phyloP scores from a whole-genome alignment of 2,329 filamentous ascomycete species.

The Ceratocystiopsis sp. region DNA sequence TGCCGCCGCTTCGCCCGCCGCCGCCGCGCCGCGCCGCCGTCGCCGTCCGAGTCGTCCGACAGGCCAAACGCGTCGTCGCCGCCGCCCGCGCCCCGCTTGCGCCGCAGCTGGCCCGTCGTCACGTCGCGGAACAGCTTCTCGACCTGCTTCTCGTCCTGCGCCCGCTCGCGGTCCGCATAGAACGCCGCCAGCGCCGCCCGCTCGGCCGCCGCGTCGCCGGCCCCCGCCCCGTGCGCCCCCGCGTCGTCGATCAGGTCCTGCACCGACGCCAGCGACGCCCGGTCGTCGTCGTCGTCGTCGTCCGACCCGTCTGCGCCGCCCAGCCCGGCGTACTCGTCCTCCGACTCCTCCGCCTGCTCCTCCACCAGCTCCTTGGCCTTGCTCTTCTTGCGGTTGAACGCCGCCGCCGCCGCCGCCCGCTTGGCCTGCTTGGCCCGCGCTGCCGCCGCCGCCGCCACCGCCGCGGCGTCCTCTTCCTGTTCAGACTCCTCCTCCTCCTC shows the following conservation, averaged over 20 bases:
- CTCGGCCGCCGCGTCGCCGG: constrained; percentile 50
- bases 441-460: constrained; percentile 13
- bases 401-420: constrained; percentile 6
- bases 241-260: constrained; percentile 81
- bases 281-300: constrained; percentile 42
- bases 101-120: constrained; percentile 70
- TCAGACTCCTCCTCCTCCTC: constrained; percentile 23
- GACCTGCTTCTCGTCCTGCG: constrained; percentile 69
- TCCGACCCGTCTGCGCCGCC: constrained; percentile 84
- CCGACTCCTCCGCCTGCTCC: constrained; percentile 91
- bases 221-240: constrained; percentile 23
- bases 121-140: constrained; percentile 88
- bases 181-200: constrained; percentile 71
- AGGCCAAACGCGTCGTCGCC: constrained; percentile 49
- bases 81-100: constrained; percentile 63
- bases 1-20: constrained; percentile 71
- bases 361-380: constrained; percentile 76
- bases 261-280: constrained; percentile 44
- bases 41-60: constrained; percentile 76
- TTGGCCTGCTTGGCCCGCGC: constrained; percentile 22
- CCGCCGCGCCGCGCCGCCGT: constrained; percentile 65
- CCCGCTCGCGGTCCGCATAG: constrained; percentile 67
- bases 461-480: constrained; percentile 9
- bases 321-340: constrained; percentile 92
- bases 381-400: constrained; percentile 73